phyloP scores from a whole-genome alignment of 1,284 basidiomycete species.

The Volvariella surrecta region DNA sequence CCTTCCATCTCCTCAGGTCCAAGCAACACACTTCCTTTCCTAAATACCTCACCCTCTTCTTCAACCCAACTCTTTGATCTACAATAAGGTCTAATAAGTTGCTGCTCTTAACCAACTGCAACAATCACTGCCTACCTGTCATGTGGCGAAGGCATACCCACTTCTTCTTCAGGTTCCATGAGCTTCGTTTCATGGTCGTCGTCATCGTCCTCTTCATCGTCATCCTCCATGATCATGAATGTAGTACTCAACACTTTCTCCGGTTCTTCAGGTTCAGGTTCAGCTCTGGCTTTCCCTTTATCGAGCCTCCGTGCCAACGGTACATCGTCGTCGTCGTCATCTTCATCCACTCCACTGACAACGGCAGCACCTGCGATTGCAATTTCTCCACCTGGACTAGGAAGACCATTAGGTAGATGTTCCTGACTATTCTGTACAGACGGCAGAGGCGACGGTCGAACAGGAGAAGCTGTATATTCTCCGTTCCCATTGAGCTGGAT shows the following conservation, averaged over 20 bases:
- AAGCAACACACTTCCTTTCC: slow-evolving; percentile 75
- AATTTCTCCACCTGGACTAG: slow-evolving; percentile 1
- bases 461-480: too few relatives aligned
- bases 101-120: slow-evolving; percentile 1
- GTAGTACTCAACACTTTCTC: slow-evolving; percentile 68
- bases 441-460: too few relatives aligned
- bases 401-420: slow-evolving; percentile 8
- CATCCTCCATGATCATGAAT: slow-evolving; percentile 48
- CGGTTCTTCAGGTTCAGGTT: slow-evolving; percentile 54
- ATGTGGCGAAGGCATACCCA: slow-evolving; percentile 41
- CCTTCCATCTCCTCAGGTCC: slow-evolving; percentile 82
- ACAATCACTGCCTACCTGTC: slow-evolving; percentile 34
- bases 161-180: slow-evolving; percentile 23
- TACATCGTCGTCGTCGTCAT: slow-evolving; percentile 4
- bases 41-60: slow-evolving; percentile 89
- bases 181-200: slow-evolving; percentile 39
- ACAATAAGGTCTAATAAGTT: not conserved
- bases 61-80: slow-evolving; percentile 76
- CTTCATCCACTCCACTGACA: slow-evolving; percentile 9
- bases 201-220: slow-evolving; percentile 51
- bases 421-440: not conserved
- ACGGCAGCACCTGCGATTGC: slow-evolving; percentile 13
- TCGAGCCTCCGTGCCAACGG: slow-evolving; percentile 46
- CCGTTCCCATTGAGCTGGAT: slow-evolving; percentile 1
- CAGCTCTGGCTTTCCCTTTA: slow-evolving; percentile 67